Evolutionary conservation across 352 stramenopile genomes (phyloP), one percentile per base, ranked within the genome.

Genomic region (Aphanomyces euteiches): DNA sequence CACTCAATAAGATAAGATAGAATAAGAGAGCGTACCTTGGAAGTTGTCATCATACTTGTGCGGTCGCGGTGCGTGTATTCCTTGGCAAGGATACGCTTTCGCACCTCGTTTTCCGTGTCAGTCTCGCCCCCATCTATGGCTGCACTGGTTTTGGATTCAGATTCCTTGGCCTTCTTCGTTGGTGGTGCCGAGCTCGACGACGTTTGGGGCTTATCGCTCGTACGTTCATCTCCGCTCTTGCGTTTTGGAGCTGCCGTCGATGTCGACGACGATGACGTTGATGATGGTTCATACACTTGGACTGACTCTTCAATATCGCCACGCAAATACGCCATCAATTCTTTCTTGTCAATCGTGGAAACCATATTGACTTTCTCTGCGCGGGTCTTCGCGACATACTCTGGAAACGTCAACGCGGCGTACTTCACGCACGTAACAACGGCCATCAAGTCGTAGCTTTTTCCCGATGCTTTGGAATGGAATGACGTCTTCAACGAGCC

Each of bases 301-400:
- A 83, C 73, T 66, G 83, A 92, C 3, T 48, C 77, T 48, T 95
- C 87, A 39, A 91, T 93, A 71, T 95, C 87, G 5, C 87, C 87
- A 60, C 90, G 91, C 8, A 95, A 56, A 72, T 85, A 95, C 56
- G 87, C 82, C 65, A 95, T 79, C 38, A 95, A 80, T 66, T 95
- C 87, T 56, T 92, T 91, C 77, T 95, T 95, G 72, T 95, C 87
- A 34, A 95, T 85, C 0, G 87, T 90, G 15, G 87, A 93, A 10
- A 95, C 80, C 78, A 92, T 90, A 34, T 77, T 82, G 4, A 84
- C 85, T 71, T 92, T 91, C 28, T 90, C 84, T 5, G 80, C 70
- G 36, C 87, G 82, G 61, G 85, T 93, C 72, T 92, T 89, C n/a
- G 85, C 81, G 38, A 95, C 84, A 56, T 95, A 95, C 69, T 93